These are phyloP conservation scores for Ascodesmis nigricans DNA, from an alignment of 495 filamentous ascomycete genomes.

Conservation along the genomic window DNA sequence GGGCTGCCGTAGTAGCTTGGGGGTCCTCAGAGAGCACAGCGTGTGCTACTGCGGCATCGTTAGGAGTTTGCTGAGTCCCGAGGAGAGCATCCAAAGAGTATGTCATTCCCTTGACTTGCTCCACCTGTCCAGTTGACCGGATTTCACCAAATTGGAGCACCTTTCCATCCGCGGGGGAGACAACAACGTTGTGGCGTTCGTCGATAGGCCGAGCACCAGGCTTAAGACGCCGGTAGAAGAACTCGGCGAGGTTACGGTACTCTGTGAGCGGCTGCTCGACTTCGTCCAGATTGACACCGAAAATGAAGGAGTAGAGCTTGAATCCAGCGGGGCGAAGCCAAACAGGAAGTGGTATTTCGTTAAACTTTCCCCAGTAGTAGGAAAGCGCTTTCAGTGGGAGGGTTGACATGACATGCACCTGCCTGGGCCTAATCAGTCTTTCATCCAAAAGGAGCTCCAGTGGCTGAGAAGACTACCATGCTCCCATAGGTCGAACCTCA, in stretches of 20 bases:
- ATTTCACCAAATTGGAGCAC: conserved; percentile 85
- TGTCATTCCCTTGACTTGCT: conserved; percentile 96
- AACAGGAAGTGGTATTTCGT: conserved; percentile 77
- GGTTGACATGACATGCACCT: conserved; percentile 90
- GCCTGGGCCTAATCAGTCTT: conserved; percentile 30
- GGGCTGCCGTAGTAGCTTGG: conserved; percentile 4
- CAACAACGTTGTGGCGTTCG: conserved; percentile 48
- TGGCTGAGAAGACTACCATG: conserved; percentile 36
- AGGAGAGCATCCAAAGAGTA: conserved; percentile 87
- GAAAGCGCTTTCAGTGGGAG: conserved; percentile 86
- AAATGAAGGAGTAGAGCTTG: conserved; percentile 73
- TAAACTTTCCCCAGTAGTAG: conserved; percentile 83
- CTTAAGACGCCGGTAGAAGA: conserved; percentile 91
- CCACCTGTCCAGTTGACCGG: conserved; percentile 66
- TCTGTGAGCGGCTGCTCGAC: conserved; percentile 70
- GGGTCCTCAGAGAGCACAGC: conserved; percentile 3
- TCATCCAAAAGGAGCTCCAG: conserved; percentile 1
- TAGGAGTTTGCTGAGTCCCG: conserved; percentile 30
- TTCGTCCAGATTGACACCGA: conserved; percentile 76
- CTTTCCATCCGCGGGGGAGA: conserved; percentile 75
- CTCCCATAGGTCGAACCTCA: conserved; percentile 64
- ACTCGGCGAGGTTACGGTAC: conserved; percentile 83
- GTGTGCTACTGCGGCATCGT: conserved; percentile 6
- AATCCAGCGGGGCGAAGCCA: conserved; percentile 87
- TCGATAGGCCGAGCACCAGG: conserved; percentile 77